phyloP scores from a whole-genome alignment of 345 rosid genomes.

The Murraya paniculata region DNA sequence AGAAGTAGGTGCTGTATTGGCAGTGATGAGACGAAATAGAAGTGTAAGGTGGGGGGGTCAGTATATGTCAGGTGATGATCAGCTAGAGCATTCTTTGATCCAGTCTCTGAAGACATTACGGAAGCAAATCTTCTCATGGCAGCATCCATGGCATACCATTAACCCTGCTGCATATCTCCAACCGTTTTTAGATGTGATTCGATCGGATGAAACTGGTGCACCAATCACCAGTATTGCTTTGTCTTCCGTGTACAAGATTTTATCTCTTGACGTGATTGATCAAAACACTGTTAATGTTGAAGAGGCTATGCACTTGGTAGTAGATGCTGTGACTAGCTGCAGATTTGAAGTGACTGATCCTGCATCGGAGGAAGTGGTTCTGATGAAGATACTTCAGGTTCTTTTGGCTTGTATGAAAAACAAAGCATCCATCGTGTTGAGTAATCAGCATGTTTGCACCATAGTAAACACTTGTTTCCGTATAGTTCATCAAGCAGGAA shows the following conservation, averaged over 20 bases:
- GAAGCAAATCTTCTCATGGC: constrained; percentile 83
- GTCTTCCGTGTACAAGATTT: constrained; percentile 86
- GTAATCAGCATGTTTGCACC: constrained; percentile 97
- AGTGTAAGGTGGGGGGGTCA: constrained; percentile 98
- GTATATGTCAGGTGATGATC: constrained; percentile 92
- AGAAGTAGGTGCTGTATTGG: constrained; percentile 90
- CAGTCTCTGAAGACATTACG: constrained; percentile 85
- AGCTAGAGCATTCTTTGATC: constrained; percentile 83
- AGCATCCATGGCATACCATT: constrained; percentile 82
- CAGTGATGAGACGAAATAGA: constrained; percentile 98
- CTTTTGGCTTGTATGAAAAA: constrained; percentile 92
- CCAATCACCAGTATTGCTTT: constrained; percentile 89
- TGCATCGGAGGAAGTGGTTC: constrained; percentile 94
- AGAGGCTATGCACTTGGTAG: constrained; percentile 90
- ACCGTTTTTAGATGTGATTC: constrained; percentile 89
- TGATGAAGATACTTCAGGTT: constrained; percentile 98
- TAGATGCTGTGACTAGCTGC: constrained; percentile 96
- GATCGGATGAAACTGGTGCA: constrained; percentile 93
- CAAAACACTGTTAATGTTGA: constrained; percentile 73
- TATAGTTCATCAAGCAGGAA: constrained; percentile 93
- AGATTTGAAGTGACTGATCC: constrained; percentile 99
- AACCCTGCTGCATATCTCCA: constrained; percentile 80
- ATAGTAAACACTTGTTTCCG: constrained; percentile 97
- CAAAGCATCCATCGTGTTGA: constrained; percentile 85
- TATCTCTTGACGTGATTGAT: constrained; percentile 75